Evolutionary conservation across 176 grass and related monocot genomes (phyloP).

Genomic region (Bothriochloa decipiens): DNA sequence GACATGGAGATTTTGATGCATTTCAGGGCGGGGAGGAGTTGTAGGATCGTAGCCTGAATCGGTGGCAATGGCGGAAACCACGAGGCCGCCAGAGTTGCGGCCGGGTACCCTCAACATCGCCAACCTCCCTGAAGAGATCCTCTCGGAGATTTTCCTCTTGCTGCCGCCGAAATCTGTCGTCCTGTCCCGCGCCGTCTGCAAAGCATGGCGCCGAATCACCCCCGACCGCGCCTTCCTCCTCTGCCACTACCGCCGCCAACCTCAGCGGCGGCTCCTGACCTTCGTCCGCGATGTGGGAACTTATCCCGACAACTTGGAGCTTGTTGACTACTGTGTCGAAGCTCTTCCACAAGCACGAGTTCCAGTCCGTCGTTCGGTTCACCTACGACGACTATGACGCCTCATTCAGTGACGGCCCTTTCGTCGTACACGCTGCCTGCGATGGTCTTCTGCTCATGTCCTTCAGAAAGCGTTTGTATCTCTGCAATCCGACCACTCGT

Average conservation of each 20-base stretch:
- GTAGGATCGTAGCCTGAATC: not conserved
- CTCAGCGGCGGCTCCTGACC: not conserved
- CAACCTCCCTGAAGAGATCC: constrained; percentile 22
- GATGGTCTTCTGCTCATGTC: constrained; percentile 41
- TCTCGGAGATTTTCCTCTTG: constrained; percentile 25
- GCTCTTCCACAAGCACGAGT: not conserved
- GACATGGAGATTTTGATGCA: not conserved
- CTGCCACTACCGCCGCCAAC: constrained; percentile 29
- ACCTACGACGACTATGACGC: not conserved
- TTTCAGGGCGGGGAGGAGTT: not conserved
- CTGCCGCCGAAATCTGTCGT: constrained; percentile 32
- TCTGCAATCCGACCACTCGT: constrained; percentile 48
- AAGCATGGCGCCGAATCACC: constrained; percentile 1
- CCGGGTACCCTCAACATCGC: not conserved
- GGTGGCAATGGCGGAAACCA: not conserved
- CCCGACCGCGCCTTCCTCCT: constrained; percentile 25
- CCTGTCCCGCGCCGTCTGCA: constrained; percentile 27
- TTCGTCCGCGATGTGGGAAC: constrained; percentile 11
- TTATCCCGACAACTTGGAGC: not conserved
- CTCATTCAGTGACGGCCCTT: not conserved
- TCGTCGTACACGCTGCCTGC: constrained; percentile 22
- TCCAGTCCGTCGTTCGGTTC: constrained; percentile 27
- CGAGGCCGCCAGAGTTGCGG: not conserved
- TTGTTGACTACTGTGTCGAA: constrained; percentile 35
- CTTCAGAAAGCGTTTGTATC: not conserved